These are phyloP conservation scores for Ophiostoma angusticollis DNA, from an alignment of 2,329 filamentous ascomycete genomes.

Conservation along the genomic window DNA sequence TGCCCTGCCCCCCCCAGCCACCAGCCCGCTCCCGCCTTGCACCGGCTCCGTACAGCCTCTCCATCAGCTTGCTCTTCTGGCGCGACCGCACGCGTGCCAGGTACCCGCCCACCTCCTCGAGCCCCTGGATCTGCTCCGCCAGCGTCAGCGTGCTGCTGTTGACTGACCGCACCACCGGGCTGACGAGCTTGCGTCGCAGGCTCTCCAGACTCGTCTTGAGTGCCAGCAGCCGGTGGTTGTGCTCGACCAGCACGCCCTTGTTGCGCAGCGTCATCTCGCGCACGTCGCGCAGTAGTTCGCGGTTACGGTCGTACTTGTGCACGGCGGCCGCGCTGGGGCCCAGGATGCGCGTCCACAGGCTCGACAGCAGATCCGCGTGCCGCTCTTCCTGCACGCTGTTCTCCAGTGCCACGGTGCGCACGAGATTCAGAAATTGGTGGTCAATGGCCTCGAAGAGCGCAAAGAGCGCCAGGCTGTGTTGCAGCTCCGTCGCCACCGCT, in stretches of 20 bases:
- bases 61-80: constrained; percentile 74
- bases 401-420: constrained; percentile 74
- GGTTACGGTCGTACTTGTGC: constrained; percentile 89
- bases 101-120: constrained; percentile 69
- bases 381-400: constrained; percentile 66
- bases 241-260: constrained; percentile 74
- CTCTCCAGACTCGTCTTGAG: constrained; percentile 79
- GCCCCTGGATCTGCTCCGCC: constrained; percentile 72
- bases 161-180: constrained; percentile 61
- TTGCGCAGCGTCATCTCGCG: constrained; percentile 74
- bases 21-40: constrained; percentile 9
- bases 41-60: constrained; percentile 55
- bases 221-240: constrained; percentile 71
- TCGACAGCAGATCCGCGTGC: constrained; percentile 69
- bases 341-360: constrained; percentile 75
- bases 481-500: constrained; percentile 72
- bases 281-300: constrained; percentile 62
- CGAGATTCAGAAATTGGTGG: constrained; percentile 77
- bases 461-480: constrained; percentile 68
- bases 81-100: constrained; percentile 60
- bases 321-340: constrained; percentile 62
- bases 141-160: constrained; percentile 59
- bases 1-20: neutral
- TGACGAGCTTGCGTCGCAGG: constrained; percentile 71
- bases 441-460: constrained; percentile 87